Percentiles rank a stretch among this genome's conserved stretches.
Evolutionary conservation across 768 basidiomycete genomes (phyloP).

Genomic region (Rubroboletus satanas): DNA sequence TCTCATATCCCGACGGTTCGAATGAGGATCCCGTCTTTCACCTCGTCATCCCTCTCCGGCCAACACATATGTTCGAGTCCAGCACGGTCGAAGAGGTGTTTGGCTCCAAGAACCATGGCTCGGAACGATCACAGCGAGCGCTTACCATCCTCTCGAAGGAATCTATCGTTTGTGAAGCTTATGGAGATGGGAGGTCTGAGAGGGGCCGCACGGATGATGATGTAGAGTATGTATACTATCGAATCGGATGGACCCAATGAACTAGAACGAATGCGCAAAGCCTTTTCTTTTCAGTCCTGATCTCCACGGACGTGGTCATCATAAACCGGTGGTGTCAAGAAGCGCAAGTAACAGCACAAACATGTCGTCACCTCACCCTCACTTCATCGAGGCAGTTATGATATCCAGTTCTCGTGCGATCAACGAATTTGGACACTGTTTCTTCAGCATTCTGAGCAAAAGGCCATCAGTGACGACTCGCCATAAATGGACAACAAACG

Average conservation of each 20-base stretch:
- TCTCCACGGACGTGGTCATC: neutral
- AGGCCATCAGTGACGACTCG: neutral
- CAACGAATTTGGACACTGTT: conserved; percentile 75
- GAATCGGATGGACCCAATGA: conserved; percentile 57
- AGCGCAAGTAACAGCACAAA: neutral
- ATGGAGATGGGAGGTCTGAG: conserved; percentile 16
- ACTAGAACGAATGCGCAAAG: neutral
- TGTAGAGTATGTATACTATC: conserved; percentile 68
- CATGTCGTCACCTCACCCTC: conserved; percentile 8
- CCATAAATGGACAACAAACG: neutral
- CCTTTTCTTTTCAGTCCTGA: neutral
- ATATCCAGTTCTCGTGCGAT: conserved; percentile 75
- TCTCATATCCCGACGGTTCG: conserved; percentile 26
- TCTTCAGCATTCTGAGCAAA: conserved; percentile 57
- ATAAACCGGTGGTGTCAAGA: neutral
- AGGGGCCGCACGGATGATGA: conserved; percentile 40
- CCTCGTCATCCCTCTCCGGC: conserved; percentile 71
- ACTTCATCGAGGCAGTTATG: conserved; percentile 64
- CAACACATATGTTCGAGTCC: conserved; percentile 59
- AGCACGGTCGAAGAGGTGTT: conserved; percentile 57
- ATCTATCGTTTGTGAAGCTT: conserved; percentile 50
- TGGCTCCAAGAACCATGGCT: conserved; percentile 3
- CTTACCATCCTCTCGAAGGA: conserved; percentile 55
- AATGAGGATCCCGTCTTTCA: conserved; percentile 45
- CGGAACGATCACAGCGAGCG: conserved; percentile 13